These are phyloP conservation scores for Kodamaea alishanica DNA, from an alignment of 1,139 yeast genomes.

Conservation along the genomic window DNA sequence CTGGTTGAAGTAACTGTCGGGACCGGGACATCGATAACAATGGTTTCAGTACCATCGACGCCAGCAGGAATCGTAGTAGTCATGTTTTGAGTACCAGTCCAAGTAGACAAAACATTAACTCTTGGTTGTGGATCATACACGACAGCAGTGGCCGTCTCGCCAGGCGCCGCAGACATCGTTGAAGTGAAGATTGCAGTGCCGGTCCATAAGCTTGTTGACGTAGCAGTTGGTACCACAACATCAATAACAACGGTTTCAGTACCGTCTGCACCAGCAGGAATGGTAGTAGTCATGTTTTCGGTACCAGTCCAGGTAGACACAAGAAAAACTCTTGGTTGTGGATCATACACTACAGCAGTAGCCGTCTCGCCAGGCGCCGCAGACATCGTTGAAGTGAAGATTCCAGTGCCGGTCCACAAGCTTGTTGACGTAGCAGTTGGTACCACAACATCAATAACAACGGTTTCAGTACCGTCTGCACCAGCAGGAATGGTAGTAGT, in stretches of 20 bases:
- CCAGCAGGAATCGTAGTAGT: constrained; percentile 5
- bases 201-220: constrained; percentile 8
- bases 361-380: constrained; percentile 12
- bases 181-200: constrained; percentile 7
- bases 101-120: constrained; percentile 4
- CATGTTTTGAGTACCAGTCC: constrained; percentile 9
- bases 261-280: constrained; percentile 3
- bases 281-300: constrained; percentile 4
- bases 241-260: constrained; percentile 11
- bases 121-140: constrained; percentile 1
- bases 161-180: constrained; percentile 3
- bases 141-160: constrained; percentile 8
- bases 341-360: constrained; percentile 17
- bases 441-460: constrained; percentile 12
- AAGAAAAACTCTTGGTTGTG: constrained; percentile 11
- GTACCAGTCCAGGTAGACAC: constrained; percentile 9
- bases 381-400: constrained; percentile 9
- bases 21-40: constrained; percentile 10
- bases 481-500: constrained; percentile 8
- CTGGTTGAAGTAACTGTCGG: constrained; percentile 2
- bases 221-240: constrained; percentile 11
- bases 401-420: constrained; percentile 9
- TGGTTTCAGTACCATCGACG: constrained; percentile 8
- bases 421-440: constrained; percentile 12
- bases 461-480: constrained; percentile 13